Conservation (phyloP, 2,329 filamentous ascomycete genomes). For the Tolypocladium ophioglossoides region DNA sequence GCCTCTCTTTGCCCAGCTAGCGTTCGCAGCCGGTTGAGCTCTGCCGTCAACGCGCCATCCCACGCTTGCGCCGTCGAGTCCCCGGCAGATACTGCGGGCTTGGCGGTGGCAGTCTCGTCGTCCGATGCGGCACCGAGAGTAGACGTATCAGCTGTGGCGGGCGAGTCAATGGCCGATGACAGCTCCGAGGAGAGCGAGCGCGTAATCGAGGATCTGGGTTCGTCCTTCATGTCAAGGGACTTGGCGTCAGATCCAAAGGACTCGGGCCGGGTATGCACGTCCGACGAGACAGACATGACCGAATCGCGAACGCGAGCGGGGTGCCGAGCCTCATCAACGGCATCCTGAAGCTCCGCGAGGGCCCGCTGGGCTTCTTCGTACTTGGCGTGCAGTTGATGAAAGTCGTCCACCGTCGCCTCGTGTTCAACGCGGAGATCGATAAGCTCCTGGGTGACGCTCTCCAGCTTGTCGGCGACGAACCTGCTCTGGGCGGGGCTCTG, state of each 20-base stretch:
- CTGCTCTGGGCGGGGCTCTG: slow-evolving; percentile 71
- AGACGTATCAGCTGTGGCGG: slow-evolving; percentile 51
- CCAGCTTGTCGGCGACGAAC: slow-evolving; percentile 86
- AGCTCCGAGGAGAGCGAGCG: slow-evolving; percentile 91
- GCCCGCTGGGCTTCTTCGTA: slow-evolving; percentile 83
- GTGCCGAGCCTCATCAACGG: slow-evolving; percentile 68
- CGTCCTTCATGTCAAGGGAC: slow-evolving; percentile 60
- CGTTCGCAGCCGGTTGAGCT: slow-evolving; percentile 60
- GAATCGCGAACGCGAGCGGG: slow-evolving; percentile 43
- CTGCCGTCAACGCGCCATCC: slow-evolving; percentile 41
- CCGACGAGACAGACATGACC: slow-evolving; percentile 41
- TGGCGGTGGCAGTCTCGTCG: slow-evolving; percentile 34
- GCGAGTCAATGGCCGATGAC: slow-evolving; percentile 74
- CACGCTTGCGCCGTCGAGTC: slow-evolving; percentile 27
- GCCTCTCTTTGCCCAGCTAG: slow-evolving; percentile 68
- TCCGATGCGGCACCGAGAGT: slow-evolving; percentile 39
- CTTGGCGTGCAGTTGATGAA: slow-evolving; percentile 71
- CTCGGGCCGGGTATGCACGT: slow-evolving; percentile 46
- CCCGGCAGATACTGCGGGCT: slow-evolving; percentile 26
- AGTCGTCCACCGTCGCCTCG: slow-evolving; percentile 71
- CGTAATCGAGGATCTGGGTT: slow-evolving; percentile 56
- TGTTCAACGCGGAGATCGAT: slow-evolving; percentile 86
- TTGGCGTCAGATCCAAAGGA: slow-evolving; percentile 79
- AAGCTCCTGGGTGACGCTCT: slow-evolving; percentile 83
- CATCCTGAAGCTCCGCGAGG: slow-evolving; percentile 76